Evolutionary conservation across 2,329 filamentous ascomycete species (phyloP).

Genomic region (Graphilbum fragrans): DNA sequence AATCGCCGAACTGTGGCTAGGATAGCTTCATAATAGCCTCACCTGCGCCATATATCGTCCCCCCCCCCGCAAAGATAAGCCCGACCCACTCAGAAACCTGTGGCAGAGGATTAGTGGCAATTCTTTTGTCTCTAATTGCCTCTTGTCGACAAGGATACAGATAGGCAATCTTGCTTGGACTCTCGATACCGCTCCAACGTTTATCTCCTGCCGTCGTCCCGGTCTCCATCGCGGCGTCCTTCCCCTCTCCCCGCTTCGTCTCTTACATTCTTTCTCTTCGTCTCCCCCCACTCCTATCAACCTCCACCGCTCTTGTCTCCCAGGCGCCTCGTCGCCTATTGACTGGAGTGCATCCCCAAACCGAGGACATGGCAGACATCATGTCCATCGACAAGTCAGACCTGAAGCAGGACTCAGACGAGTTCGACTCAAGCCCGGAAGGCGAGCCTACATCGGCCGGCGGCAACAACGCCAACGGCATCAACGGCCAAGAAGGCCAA

Average conservation of each 20-base stretch:
- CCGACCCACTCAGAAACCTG: conserved; percentile 1
- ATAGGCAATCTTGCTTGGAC: neutral
- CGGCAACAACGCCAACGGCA: conserved; percentile 18
- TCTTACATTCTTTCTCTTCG: neutral
- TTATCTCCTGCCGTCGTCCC: neutral
- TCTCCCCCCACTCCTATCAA: neutral
- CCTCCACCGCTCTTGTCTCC: conserved; percentile 1
- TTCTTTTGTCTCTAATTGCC: too few relatives aligned
- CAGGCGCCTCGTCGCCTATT: conserved; percentile 28
- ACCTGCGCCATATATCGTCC: neutral
- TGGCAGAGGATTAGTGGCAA: too few relatives aligned
- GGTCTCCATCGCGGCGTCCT: neutral
- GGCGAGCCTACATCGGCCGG: conserved; percentile 31
- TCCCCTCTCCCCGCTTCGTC: neutral
- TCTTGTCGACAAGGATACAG: neutral
- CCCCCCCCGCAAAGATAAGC: neutral
- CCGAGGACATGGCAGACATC: conserved; percentile 48
- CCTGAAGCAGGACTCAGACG: conserved; percentile 46
- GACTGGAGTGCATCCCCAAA: conserved; percentile 20
- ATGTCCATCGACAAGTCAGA: conserved; percentile 49
- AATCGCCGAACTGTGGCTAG: too few relatives aligned
- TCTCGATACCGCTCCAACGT: neutral
- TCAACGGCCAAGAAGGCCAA: conserved; percentile 36
- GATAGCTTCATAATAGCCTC: conserved; percentile 1
- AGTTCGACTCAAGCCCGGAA: conserved; percentile 50